These are phyloP conservation scores for Stentor coeruleus DNA, from an alignment of 73 alveolate species.

Conservation along the genomic window DNA sequence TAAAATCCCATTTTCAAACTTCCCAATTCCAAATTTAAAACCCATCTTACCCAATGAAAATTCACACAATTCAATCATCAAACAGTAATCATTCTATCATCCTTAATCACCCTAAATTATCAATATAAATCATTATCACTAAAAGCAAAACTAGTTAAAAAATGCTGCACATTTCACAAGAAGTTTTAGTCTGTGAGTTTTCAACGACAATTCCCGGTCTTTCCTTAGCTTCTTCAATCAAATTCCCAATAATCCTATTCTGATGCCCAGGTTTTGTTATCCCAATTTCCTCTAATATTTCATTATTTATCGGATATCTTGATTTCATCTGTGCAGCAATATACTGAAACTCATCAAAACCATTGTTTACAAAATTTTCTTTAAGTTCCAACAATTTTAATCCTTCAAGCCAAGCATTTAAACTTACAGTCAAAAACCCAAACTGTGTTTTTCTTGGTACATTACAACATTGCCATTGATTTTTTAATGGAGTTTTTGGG, in stretches of 20 bases:
- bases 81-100: too few species aligned
- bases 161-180: slow-evolving; percentile 14
- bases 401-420: neutral
- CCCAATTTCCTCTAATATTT: slow-evolving; percentile 1
- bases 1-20: too few species aligned
- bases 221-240: slow-evolving; percentile 3
- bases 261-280: neutral
- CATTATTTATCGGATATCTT: slow-evolving; percentile 14
- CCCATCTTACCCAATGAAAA: too few species aligned
- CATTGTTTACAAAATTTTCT: neutral
- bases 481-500: neutral
- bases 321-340: neutral
- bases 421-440: neutral
- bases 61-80: too few species aligned
- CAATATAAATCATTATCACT: too few species aligned
- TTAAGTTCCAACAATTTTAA: neutral
- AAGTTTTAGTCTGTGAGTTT: neutral
- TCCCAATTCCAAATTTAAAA: too few species aligned
- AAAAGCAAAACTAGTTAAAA: too few species aligned
- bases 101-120: too few species aligned
- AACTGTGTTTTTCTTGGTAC: neutral
- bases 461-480: neutral
- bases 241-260: neutral
- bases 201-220: slow-evolving; percentile 14
- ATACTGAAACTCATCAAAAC: neutral